Evolutionary conservation across 1,284 basidiomycete species (phyloP), one percentile per base, ranked within the genome.

Genomic region (Melampsora larici-populina): DNA sequence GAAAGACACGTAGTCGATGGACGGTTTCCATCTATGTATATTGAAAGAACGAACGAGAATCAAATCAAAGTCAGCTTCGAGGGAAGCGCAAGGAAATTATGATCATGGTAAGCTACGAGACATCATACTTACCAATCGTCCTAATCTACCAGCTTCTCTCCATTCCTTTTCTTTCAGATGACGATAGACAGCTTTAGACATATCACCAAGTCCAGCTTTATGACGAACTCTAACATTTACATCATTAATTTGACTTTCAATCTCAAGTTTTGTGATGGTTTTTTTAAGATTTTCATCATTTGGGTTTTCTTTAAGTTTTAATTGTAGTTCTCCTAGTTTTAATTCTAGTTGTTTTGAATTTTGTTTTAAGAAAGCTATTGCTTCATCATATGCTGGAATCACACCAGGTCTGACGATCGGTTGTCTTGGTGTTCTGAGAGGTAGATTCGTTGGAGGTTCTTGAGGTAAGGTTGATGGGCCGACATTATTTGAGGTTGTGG

Each of bases 1-100:
- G 95, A 3, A 97, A 87, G 71, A 98, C 89, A 70, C 90, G 86
- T 92, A 97, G 93, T 85, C 94, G 90, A 81, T 91, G 87, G 65
- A 96, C 84, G 81, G 94, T 90, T 84, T 97, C 92, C 92, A 97
- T 97, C 90, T 94, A 82, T 48, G 64, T 7, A 31, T 24, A 46
- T 62, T 21, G 18, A 46, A 43, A 29, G 33, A 29, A 64, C n/a
- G 40, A 46, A 70, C 7, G 29, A 40, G 11, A 6, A n/a, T 55
- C 36, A n/a, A n/a, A n/a, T n/a, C n/a, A n/a, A n/a, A 36, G 58
- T 62, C 33, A 60, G 24, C 13, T 40, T 26, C 29, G 5, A 18
- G 26, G 21, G 2, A 43, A 48, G 43, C 48, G 31, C 24, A 74
- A 64, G 49, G 33, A 46, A 49, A 51, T n/a, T 8, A 31, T 18